Percentiles rank a stretch among this genome's conserved stretches.
Conservation (phyloP, 1,284 basidiomycete species). For the Fomes fomentarius region DNA sequence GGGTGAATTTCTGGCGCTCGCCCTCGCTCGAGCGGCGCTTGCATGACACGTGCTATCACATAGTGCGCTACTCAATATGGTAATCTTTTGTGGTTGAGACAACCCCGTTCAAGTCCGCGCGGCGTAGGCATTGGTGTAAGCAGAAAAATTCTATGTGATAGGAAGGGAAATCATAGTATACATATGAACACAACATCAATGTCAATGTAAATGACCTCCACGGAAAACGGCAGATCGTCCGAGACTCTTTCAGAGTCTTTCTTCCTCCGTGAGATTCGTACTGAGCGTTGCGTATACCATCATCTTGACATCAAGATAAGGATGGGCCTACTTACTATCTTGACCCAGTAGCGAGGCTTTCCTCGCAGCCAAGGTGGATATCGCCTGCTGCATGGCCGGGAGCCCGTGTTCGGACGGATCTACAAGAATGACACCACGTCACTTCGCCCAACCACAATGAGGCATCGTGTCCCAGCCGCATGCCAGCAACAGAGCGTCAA, state of each 20-base stretch:
- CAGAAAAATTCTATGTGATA: no score
- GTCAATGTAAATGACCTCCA: no score
- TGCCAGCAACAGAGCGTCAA: slow-evolving; percentile 28
- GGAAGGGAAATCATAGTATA: no score
- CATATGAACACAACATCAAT: not conserved
- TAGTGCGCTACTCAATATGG: not conserved
- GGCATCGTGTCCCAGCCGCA: slow-evolving; percentile 26
- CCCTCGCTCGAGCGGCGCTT: not conserved
- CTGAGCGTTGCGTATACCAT: slow-evolving; percentile 25
- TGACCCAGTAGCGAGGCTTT: slow-evolving; percentile 3
- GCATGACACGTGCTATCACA: not conserved
- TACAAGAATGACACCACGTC: slow-evolving; percentile 35
- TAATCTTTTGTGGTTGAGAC: not conserved
- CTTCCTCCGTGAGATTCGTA: slow-evolving; percentile 4
- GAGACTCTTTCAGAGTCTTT: slow-evolving; percentile 20
- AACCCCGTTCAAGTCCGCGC: no score
- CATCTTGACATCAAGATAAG: slow-evolving; percentile 26
- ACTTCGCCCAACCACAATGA: slow-evolving; percentile 25
- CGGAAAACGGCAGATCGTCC: slow-evolving; percentile 27
- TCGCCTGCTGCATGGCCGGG: slow-evolving; percentile 8
- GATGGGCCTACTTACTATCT: slow-evolving; percentile 12
- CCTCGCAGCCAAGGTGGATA: slow-evolving; percentile 17
- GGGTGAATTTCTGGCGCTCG: no score
- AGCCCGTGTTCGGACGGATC: slow-evolving; percentile 14
- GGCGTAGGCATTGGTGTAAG: no score